Base-by-base conservation (phyloP, 345 rosid genomes). In the Sisymbrium irio region DNA sequence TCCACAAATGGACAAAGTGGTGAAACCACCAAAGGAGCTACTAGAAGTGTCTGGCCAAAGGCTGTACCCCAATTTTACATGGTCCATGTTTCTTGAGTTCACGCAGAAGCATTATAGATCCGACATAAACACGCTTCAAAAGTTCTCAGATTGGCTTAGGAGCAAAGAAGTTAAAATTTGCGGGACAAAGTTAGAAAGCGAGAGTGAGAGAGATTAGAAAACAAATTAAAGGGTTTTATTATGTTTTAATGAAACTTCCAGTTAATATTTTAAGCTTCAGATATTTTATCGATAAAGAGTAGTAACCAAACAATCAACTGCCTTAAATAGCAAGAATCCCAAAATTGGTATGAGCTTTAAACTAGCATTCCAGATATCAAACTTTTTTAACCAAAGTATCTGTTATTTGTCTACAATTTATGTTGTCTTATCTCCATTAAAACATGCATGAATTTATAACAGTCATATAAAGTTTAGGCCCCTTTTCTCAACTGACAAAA, bases 11-110 rank as follows among this genome's bases (percentile, higher is more conserved):
- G 90, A 83, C 83, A 86, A 85, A 66, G 75, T 83, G 28, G 86
- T 89, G 72, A 83, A 80, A 69, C 89, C 96, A 36, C 90, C 92
- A 27, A 70, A 67, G 27, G 86, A 79, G 59, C 79, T 87, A 39
- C 7, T 27, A 39, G 44, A 17, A 42, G 44, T 20, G 6, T 51
- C 36, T 7, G 40, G 67, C 50, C 59, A 62, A 53, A 72, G 76
- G 41, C 18, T 9, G 62, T 89, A 87, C 67, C 91, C 93, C 0
- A 88, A 90, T 59, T 90, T 88, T 82, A 86, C 87, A 6, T 90
- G 91, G 96, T 86, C 96, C 2, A 81, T 80, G 63, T 69, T 90
- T 59, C 62, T 85, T 49, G 80, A 74, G 10, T 89, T 89, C 75
- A 87, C 92, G 11, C 64, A 56, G 35, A 63, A 75, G 41, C 20